Evolutionary conservation across 1,139 yeast species (phyloP).

Genomic region (Candida glucosophila): DNA sequence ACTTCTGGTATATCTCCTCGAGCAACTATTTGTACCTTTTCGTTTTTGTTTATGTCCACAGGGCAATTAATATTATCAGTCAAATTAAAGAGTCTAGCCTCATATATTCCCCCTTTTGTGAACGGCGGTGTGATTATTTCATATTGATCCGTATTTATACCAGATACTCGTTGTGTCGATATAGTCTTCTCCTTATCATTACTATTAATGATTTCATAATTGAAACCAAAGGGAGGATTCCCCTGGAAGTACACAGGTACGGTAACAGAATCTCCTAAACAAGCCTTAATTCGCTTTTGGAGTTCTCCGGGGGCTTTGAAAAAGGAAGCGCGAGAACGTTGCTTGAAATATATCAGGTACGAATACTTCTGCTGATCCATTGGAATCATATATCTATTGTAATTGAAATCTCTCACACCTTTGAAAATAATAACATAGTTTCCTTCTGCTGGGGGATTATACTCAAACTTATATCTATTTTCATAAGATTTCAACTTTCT

Average conservation of each 20-base stretch:
- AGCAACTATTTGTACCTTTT: conserved; percentile 53
- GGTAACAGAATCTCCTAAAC: conserved; percentile 29
- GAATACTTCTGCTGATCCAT: conserved; percentile 30
- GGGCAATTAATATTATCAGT: conserved; percentile 70
- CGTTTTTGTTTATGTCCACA: conserved; percentile 44
- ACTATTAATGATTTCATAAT: conserved; percentile 43
- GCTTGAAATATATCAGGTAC: conserved; percentile 45
- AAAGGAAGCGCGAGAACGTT: conserved; percentile 34
- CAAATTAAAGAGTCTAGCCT: conserved; percentile 53
- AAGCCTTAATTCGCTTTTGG: conserved; percentile 17
- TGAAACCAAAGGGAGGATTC: conserved; percentile 65
- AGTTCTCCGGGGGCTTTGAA: conserved; percentile 11
- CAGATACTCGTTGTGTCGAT: conserved; percentile 33
- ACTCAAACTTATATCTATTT: conserved; percentile 39
- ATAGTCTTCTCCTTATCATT: conserved; percentile 26
- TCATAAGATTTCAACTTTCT: conserved; percentile 16
- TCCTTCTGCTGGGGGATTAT: conserved; percentile 78
- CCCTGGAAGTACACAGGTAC: conserved; percentile 63
- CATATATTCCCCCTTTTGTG: conserved; percentile 61
- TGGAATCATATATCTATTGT: conserved; percentile 23
- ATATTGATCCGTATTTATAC: conserved; percentile 27
- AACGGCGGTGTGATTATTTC: conserved; percentile 47
- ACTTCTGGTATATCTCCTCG: conserved; percentile 54
- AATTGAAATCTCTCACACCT: conserved; percentile 46
- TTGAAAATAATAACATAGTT: conserved; percentile 65